A percentile compares a stretch with the other conserved stretches of the same genome.
Evolutionary conservation across 148 eudicot species (phyloP).

Genomic region (Persicaria tinctoria): DNA sequence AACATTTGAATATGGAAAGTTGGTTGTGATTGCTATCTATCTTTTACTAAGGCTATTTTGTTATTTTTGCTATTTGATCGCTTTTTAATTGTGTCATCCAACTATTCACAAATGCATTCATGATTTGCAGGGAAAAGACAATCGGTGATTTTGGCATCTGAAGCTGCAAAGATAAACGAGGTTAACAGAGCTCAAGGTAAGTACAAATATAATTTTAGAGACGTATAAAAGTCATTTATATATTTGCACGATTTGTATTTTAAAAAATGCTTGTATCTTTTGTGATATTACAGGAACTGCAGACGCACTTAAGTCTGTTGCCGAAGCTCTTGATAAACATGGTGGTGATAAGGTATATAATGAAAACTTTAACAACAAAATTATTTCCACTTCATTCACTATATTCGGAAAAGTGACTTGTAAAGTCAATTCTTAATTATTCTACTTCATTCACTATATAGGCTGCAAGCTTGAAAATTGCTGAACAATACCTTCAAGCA

Average conservation of each 20-base stretch:
- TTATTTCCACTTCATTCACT: not conserved
- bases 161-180: constrained; percentile 74
- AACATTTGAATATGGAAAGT: not conserved
- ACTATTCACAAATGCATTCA: not conserved
- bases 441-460: not conserved
- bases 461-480: constrained; percentile 88
- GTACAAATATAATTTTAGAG: not conserved
- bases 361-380: not conserved
- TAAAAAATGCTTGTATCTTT: not conserved
- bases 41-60: too few species aligned
- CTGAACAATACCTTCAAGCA: constrained; percentile 82
- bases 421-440: not conserved
- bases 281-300: constrained; percentile 39
- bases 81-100: not conserved
- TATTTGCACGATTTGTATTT: not conserved
- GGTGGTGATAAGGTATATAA: constrained; percentile 9
- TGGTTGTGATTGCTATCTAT: not conserved
- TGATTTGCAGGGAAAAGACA: constrained; percentile 44
- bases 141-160: constrained; percentile 62
- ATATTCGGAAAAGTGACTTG: not conserved
- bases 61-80: too few species aligned
- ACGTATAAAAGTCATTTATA: not conserved
- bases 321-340: constrained; percentile 11
- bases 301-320: constrained; percentile 25
- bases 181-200: constrained; percentile 76